phyloP scores from a whole-genome alignment of 306 rosid genomes.

The Prunus persica region Prunus_persica_NCBIv2 NC_034009.1:38316501-38317000 shows the following conservation, averaged over 20 bases:
- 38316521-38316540: conserved; percentile 65
- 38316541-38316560: conserved; percentile 84
- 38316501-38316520: conserved; percentile 57
- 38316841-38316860: not conserved
- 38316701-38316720: conserved; percentile 60
- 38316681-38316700: conserved; percentile 80
- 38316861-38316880: not conserved
- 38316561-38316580: conserved; percentile 93
- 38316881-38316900: not conserved
- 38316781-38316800: not conserved
- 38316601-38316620: conserved; percentile 64
- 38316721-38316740: not conserved
- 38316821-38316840: too few relatives aligned
- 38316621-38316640: conserved; percentile 60
- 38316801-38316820: too few relatives aligned
- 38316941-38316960: not conserved
- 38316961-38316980: conserved; percentile 94
- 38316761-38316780: not conserved
- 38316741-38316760: not conserved
- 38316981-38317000: conserved; percentile 99
- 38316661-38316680: conserved; percentile 71
- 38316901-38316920: not conserved
- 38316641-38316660: conserved; percentile 94
- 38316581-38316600: conserved; percentile 76
- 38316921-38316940: too few relatives aligned